Evolutionary conservation across 176 grass and related monocot genomes (phyloP).

Genomic region (Oropetium thomaeum): DNA sequence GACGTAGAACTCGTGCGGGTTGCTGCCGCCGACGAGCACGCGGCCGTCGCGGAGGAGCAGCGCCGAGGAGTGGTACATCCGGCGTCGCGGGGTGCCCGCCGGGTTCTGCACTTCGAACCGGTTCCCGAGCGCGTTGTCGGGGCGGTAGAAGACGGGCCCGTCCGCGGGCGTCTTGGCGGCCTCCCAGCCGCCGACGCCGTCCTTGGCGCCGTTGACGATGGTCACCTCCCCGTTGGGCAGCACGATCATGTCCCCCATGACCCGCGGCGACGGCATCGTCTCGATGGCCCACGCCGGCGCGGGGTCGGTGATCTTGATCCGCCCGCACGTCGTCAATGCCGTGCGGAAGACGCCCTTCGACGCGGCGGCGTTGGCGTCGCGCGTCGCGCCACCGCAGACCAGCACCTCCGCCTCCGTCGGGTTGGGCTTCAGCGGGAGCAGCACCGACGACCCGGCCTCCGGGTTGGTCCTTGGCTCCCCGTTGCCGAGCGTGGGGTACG

Average conservation of each 20-base stretch:
- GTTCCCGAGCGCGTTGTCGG: not conserved
- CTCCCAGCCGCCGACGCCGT: slow-evolving; percentile 62
- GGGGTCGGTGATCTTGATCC: slow-evolving; percentile 72
- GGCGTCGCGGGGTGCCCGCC: slow-evolving; percentile 33
- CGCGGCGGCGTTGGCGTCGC: slow-evolving; percentile 17
- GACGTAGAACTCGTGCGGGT: slow-evolving; percentile 68
- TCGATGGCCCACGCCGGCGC: slow-evolving; percentile 57
- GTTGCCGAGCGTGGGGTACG: slow-evolving; percentile 38
- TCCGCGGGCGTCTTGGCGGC: slow-evolving; percentile 29
- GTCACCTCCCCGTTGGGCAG: slow-evolving; percentile 66
- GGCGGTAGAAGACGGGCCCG: slow-evolving; percentile 50
- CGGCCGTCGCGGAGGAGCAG: slow-evolving; percentile 65
- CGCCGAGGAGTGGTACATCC: slow-evolving; percentile 67
- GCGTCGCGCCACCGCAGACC: slow-evolving; percentile 56
- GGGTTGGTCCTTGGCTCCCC: slow-evolving; percentile 64
- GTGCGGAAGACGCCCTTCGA: not conserved
- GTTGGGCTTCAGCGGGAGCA: slow-evolving; percentile 58
- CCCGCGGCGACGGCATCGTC: slow-evolving; percentile 65
- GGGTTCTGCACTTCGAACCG: slow-evolving; percentile 48
- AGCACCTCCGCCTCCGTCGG: slow-evolving; percentile 70
- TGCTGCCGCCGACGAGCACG: slow-evolving; percentile 71
- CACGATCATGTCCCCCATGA: slow-evolving; percentile 87
- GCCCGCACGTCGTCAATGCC: slow-evolving; percentile 53
- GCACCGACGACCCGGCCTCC: slow-evolving; percentile 62
- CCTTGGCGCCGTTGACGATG: slow-evolving; percentile 67